A percentile compares a stretch with the other conserved stretches of the same genome.
Conservation (phyloP, 2,329 filamentous ascomycete genomes). For the Aspergillus jensenii region DNA sequence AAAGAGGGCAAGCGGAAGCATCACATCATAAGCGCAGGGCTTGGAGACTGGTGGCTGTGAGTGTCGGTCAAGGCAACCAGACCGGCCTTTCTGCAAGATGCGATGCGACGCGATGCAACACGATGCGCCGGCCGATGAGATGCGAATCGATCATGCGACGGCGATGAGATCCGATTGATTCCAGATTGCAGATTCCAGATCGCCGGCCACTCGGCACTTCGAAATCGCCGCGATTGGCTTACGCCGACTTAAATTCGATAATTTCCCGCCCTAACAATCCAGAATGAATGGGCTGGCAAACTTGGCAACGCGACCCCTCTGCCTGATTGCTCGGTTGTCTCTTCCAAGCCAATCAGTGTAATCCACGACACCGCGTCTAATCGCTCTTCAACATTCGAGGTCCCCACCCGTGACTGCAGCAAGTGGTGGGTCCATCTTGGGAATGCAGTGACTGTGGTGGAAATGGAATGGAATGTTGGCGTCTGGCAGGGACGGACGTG, state of each 20-base stretch:
- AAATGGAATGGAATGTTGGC: not conserved
- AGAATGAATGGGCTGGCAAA: not conserved
- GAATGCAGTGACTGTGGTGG: not conserved
- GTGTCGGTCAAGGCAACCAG: no score
- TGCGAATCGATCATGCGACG: not conserved
- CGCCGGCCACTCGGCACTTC: not conserved
- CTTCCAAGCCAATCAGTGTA: not conserved
- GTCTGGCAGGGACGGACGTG: not conserved
- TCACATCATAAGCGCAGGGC: no score
- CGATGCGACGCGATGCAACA: not conserved
- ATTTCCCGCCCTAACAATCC: not conserved
- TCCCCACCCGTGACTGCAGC: no score
- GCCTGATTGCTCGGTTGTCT: not conserved
- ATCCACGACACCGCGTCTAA: not conserved
- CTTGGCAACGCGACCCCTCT: not conserved
- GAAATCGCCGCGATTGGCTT: not conserved
- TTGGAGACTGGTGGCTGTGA: no score
- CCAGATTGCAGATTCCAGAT: not conserved
- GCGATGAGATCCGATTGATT: conserved; percentile 3
- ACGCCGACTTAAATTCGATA: not conserved
- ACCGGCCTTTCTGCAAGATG: not conserved
- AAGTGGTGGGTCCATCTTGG: not conserved
- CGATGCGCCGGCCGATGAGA: not conserved
- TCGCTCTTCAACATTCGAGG: not conserved
- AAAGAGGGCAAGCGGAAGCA: no score